Base-by-base conservation (phyloP, 2,329 filamentous ascomycete species). In the Stemphylium vesicarium region DNA sequence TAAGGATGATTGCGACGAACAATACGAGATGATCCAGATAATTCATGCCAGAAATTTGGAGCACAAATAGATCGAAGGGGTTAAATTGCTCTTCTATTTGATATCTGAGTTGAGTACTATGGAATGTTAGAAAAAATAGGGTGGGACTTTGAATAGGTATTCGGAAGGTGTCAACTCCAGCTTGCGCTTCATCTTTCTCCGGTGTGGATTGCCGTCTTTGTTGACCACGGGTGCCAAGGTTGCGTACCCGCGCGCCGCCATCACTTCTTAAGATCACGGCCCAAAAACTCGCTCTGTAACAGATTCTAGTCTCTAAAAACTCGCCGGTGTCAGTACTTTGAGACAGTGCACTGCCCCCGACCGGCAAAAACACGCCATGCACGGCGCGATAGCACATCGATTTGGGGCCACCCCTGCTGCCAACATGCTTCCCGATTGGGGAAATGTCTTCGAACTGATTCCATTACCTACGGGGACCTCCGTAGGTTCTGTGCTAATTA, bases 1-100 rank as follows among this genome's bases (percentile, higher is more conserved):
- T 24, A 52, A 57, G 35, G 43, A 36, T 16, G 18, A 26, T 31
- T 29, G 56, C 18, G 29, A 54, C 37, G n/a, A 45, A 20, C 49
- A 61, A 50, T 66, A 57, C 56, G 57, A 62, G 32, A 40, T 35
- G 2, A 40, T 66, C 12, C 56, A 64, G 13, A 44, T 63, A 16
- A 43, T 58, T 61, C 32, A 62, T 49, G 60, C 47, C 8, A 51
- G 59, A 46, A 64, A 71, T 39, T 31, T 72, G 38, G 65, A 72
- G 53, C 50, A 32, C 35, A 38, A 47, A 40, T 44, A 37, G 45
- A 37, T 16, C 52, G 33, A 54, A n/a, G 31, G 12, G 39, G 16
- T 11, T 6, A 24, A 37, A 16, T n/a, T 33, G 20, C 36, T 5
- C 10, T 33, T 16, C n/a, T 15, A 12, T 8, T 4, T 37, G 11